A percentile compares a stretch with the other conserved stretches of the same genome.
Conservation (phyloP, 345 rosid species). For the Dipteronia dyeriana region DNA sequence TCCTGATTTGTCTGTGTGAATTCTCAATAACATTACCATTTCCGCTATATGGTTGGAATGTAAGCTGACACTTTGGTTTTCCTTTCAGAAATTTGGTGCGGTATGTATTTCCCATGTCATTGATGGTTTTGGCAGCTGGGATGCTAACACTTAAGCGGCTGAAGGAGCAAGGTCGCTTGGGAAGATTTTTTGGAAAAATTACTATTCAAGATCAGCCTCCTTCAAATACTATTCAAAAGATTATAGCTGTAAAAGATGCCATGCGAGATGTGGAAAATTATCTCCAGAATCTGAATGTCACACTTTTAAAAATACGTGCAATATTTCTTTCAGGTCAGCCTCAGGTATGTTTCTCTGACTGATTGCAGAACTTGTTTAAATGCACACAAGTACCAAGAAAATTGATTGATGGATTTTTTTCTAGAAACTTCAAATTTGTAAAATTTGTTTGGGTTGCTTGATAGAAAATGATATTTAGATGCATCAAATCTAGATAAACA, state of each 20-base stretch:
- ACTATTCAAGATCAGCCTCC: constrained; percentile 93
- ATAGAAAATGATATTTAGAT: not conserved
- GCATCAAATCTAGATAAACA: not conserved
- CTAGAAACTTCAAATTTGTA: not conserved
- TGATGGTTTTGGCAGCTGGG: constrained; percentile 64
- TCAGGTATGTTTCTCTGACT: constrained; percentile 60
- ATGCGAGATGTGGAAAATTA: constrained; percentile 80
- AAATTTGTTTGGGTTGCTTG: not conserved
- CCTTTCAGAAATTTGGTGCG: constrained; percentile 69
- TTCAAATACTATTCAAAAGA: constrained; percentile 92
- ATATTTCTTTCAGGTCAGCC: constrained; percentile 89
- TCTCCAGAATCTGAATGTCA: constrained; percentile 85
- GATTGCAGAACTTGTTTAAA: not conserved
- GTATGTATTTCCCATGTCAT: constrained; percentile 60
- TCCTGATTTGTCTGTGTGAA: not conserved
- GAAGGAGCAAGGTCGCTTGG: constrained; percentile 91
- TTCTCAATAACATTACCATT: not conserved
- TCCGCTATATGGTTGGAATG: not conserved
- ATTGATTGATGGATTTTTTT: not conserved
- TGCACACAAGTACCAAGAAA: not conserved
- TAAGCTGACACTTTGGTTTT: constrained; percentile 15
- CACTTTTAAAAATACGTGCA: constrained; percentile 73
- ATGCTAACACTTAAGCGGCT: constrained; percentile 91
- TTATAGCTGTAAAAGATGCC: constrained; percentile 89
- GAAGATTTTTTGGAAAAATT: constrained; percentile 80